Evolutionary conservation across 352 stramenopile species (phyloP).

Genomic region (Pythium biforme): DNA sequence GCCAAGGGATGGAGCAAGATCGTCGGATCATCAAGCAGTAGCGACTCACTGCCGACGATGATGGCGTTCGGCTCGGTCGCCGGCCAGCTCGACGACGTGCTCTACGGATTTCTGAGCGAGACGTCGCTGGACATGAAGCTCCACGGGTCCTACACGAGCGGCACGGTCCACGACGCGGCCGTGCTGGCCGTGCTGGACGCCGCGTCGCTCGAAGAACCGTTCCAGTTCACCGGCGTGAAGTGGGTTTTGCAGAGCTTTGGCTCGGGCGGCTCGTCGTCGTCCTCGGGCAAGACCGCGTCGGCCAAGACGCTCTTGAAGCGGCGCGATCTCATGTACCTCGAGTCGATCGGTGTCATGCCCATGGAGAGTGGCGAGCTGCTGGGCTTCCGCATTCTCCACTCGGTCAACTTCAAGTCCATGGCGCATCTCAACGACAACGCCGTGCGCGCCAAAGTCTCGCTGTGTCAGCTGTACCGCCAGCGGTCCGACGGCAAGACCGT

Average conservation of each 20-base stretch:
- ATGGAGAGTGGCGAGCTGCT: slow-evolving; percentile 39
- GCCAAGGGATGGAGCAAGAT: slow-evolving; percentile 14
- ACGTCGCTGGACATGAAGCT: slow-evolving; percentile 62
- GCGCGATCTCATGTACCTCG: slow-evolving; percentile 57
- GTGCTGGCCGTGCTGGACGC: slow-evolving; percentile 42
- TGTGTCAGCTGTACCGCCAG: slow-evolving; percentile 54
- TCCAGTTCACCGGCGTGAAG: slow-evolving; percentile 61
- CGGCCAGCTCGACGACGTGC: slow-evolving; percentile 55
- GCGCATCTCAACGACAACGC: slow-evolving; percentile 38
- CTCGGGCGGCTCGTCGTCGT: slow-evolving; percentile 24
- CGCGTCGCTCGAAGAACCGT: slow-evolving; percentile 41
- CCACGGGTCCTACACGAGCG: slow-evolving; percentile 42
- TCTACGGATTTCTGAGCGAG: slow-evolving; percentile 55
- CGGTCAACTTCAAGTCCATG: slow-evolving; percentile 55
- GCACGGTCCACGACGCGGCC: slow-evolving; percentile 41
- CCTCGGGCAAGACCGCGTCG: slow-evolving; percentile 6
- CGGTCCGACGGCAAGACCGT: slow-evolving; percentile 32
- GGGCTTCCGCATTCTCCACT: slow-evolving; percentile 66
- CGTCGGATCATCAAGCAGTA: background rate
- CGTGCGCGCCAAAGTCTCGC: slow-evolving; percentile 42
- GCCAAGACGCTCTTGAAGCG: slow-evolving; percentile 38
- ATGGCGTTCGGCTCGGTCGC: slow-evolving; percentile 44
- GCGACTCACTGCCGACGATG: slow-evolving; percentile 33
- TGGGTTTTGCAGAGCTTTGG: slow-evolving; percentile 42
- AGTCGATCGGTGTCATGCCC: slow-evolving; percentile 41